Conservation (phyloP, 192 early-diverging fungal species). For the Diversispora eburnea region DNA sequence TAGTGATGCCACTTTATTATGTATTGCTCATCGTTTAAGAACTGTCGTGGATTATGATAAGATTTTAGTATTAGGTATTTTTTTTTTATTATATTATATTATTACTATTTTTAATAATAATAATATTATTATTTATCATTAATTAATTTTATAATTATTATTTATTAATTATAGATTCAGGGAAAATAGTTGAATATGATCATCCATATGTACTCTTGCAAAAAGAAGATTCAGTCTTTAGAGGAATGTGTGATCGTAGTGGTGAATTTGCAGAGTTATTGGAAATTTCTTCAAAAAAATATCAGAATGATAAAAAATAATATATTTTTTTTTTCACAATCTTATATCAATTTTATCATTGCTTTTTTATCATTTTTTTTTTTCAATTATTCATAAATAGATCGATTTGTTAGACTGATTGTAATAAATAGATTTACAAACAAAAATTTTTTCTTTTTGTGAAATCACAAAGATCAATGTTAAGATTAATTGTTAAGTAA, state of each 20-base stretch:
- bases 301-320: not conserved
- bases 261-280: slow-evolving; percentile 73
- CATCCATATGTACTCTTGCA: slow-evolving; percentile 67
- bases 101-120: not conserved
- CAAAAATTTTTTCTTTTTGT: no score
- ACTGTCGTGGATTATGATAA: slow-evolving; percentile 75
- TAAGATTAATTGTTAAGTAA: no score
- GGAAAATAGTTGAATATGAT: slow-evolving; percentile 78
- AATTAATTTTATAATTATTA: not conserved
- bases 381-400: no score
- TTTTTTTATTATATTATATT: not conserved
- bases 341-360: no score
- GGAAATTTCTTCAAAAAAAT: slow-evolving; percentile 54
- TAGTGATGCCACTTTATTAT: slow-evolving; percentile 68
- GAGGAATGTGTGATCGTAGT: slow-evolving; percentile 75
- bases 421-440: no score
- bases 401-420: no score
- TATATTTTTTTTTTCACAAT: no score
- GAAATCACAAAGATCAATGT: no score
- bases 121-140: not conserved
- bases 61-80: slow-evolving; percentile 52
- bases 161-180: slow-evolving; percentile 66
- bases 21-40: slow-evolving; percentile 82
- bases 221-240: slow-evolving; percentile 58
- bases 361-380: no score